A percentile compares a stretch with the other conserved stretches of the same genome.
Evolutionary conservation across 208 protist species (phyloP).

Genomic region (Angomonas desouzai): DNA sequence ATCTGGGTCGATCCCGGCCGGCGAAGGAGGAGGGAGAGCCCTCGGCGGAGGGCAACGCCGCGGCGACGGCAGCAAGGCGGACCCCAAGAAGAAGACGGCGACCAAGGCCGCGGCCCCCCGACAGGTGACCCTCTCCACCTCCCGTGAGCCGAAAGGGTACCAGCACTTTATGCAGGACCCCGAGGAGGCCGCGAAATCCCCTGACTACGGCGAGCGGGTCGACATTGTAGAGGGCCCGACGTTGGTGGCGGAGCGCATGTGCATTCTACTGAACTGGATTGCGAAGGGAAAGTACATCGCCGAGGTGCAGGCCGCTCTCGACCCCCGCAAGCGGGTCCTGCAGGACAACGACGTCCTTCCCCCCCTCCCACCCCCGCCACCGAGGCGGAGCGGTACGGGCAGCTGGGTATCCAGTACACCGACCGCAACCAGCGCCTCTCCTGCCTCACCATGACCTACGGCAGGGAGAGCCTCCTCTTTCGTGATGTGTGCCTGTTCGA

Average conservation of each 20-base stretch:
- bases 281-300: slow-evolving; percentile 37
- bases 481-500: slow-evolving; percentile 74
- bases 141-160: not conserved
- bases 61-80: not conserved
- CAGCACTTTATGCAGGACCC: slow-evolving; percentile 10
- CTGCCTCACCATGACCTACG: slow-evolving; percentile 64
- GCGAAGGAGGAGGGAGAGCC: slow-evolving; percentile 3
- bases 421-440: slow-evolving; percentile 79
- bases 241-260: slow-evolving; percentile 56
- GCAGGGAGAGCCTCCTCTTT: slow-evolving; percentile 63
- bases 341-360: slow-evolving; percentile 72
- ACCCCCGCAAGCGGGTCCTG: slow-evolving; percentile 76
- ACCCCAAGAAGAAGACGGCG: not conserved
- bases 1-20: not conserved
- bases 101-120: not conserved
- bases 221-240: slow-evolving; percentile 56
- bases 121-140: not conserved
- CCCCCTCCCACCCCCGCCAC: slow-evolving; percentile 40
- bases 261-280: slow-evolving; percentile 63
- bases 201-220: slow-evolving; percentile 38
- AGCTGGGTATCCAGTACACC: slow-evolving; percentile 65
- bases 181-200: not conserved
- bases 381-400: slow-evolving; percentile 42
- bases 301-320: slow-evolving; percentile 43
- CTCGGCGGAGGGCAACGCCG: not conserved